phyloP scores from a whole-genome alignment of 2,329 filamentous ascomycete species.

The Beauveria sp. region DNA sequence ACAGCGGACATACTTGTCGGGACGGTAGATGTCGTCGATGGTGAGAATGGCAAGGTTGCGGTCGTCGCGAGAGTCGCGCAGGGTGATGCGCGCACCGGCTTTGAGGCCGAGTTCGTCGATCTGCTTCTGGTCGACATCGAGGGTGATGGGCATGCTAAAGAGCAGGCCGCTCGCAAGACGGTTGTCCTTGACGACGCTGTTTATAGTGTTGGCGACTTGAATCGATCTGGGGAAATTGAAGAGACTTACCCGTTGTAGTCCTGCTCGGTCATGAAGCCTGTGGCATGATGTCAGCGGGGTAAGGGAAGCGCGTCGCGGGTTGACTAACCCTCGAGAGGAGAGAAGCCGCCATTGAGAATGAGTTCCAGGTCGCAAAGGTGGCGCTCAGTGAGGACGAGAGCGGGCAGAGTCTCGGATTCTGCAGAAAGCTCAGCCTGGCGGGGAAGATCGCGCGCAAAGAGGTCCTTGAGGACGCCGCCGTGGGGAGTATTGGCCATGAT shows the following conservation, averaged over 20 bases:
- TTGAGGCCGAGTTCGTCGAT: slow-evolving; percentile 72
- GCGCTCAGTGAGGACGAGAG: slow-evolving; percentile 79
- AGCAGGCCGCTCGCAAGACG: slow-evolving; percentile 82
- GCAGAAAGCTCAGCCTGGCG: slow-evolving; percentile 69
- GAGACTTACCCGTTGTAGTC: slow-evolving; percentile 80
- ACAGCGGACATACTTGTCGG: slow-evolving; percentile 68
- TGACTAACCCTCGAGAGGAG: slow-evolving; percentile 81
- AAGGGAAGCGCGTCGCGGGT: not conserved
- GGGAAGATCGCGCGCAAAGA: slow-evolving; percentile 85
- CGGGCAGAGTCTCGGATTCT: slow-evolving; percentile 81
- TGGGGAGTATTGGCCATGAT: slow-evolving; percentile 66
- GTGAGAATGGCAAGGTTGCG: slow-evolving; percentile 92
- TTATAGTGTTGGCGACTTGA: slow-evolving; percentile 20
- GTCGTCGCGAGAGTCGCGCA: slow-evolving; percentile 94
- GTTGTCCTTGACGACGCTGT: slow-evolving; percentile 78
- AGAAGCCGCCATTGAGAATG: slow-evolving; percentile 96
- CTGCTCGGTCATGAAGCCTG: slow-evolving; percentile 94
- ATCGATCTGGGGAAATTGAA: not conserved
- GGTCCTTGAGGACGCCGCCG: slow-evolving; percentile 95
- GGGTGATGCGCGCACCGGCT: slow-evolving; percentile 72
- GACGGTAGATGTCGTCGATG: slow-evolving; percentile 89
- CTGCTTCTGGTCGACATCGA: slow-evolving; percentile 70
- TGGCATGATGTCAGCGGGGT: slow-evolving; percentile 13
- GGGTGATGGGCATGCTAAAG: slow-evolving; percentile 94
- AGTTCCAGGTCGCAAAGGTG: slow-evolving; percentile 97